These are phyloP conservation scores for Puccinia triticina DNA, from an alignment of 1,284 basidiomycete genomes.

Conservation along the genomic window DNA sequence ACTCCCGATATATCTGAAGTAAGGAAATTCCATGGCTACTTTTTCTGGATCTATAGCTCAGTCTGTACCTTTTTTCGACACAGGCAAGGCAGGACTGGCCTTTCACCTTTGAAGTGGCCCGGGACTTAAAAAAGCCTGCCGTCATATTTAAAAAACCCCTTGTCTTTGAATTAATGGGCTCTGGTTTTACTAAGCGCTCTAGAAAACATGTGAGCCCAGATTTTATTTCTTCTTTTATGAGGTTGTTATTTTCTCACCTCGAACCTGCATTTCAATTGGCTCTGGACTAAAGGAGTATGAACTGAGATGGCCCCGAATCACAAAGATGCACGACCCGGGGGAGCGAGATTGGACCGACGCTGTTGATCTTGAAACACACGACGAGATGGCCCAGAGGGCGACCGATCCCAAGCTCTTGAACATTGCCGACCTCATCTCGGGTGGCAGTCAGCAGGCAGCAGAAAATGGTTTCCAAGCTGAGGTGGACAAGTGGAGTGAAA, in stretches of 20 bases:
- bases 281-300: slow-evolving; percentile 70
- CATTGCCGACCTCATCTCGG: neutral
- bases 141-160: slow-evolving; percentile 69
- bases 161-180: slow-evolving; percentile 74
- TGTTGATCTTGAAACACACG: slow-evolving; percentile 32
- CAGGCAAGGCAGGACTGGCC: slow-evolving; percentile 60
- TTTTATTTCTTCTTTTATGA: neutral
- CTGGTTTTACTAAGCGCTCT: slow-evolving; percentile 73
- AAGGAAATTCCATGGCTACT: neutral
- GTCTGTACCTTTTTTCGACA: slow-evolving; percentile 52
- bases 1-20: neutral
- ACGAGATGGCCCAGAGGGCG: slow-evolving; percentile 31
- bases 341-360: slow-evolving; percentile 41
- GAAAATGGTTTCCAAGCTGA: slow-evolving; percentile 32
- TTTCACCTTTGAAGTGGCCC: slow-evolving; percentile 66
- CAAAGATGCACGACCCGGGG: slow-evolving; percentile 14
- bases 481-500: slow-evolving; percentile 21
- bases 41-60: neutral
- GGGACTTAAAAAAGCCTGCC: slow-evolving; percentile 65
- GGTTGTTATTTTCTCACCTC: neutral
- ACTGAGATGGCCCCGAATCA: slow-evolving; percentile 72
- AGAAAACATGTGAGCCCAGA: slow-evolving; percentile 65
- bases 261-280: neutral
- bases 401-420: slow-evolving; percentile 22
- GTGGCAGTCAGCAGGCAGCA: neutral